Conservation (phyloP, 441 rosid species). For the Dalechampia spathulata region DNA sequence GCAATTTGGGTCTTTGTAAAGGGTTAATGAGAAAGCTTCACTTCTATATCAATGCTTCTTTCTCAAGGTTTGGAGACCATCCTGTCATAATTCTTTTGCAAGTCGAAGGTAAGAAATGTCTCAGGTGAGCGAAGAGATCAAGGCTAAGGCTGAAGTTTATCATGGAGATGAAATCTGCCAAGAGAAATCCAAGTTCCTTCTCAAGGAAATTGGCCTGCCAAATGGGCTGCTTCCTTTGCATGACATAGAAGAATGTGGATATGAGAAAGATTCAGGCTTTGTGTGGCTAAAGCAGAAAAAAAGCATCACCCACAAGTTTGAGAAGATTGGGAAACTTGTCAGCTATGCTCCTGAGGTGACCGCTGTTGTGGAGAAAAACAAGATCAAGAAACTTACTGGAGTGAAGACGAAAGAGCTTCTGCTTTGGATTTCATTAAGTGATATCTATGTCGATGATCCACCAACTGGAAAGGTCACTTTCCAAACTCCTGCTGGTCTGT, state of each 20-base stretch:
- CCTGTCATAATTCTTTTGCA: too few relatives aligned
- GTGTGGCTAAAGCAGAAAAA: constrained; percentile 95
- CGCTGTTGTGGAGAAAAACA: constrained; percentile 44
- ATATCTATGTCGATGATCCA: constrained; percentile 55
- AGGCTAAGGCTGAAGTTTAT: constrained; percentile 70
- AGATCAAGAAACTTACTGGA: constrained; percentile 89
- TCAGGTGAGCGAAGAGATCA: constrained; percentile 59
- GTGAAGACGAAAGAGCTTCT: constrained; percentile 89
- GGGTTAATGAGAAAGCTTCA: constrained; percentile 12
- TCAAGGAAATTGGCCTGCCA: constrained; percentile 54
- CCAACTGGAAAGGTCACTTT: constrained; percentile 47
- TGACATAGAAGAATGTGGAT: constrained; percentile 80
- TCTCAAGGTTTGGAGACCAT: too few relatives aligned
- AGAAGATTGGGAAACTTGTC: constrained; percentile 52
- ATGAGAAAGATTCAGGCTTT: constrained; percentile 66
- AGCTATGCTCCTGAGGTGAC: constrained; percentile 69
- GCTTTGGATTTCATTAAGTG: constrained; percentile 62
- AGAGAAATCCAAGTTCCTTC: constrained; percentile 54
- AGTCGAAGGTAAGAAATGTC: constrained; percentile 29
- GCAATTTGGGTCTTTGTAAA: not conserved
- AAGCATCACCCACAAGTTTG: constrained; percentile 73
- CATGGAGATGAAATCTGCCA: constrained; percentile 67
- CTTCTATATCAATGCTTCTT: constrained; percentile 9
- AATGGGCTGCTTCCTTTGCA: constrained; percentile 73
- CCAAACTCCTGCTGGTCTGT: constrained; percentile 51